Evolutionary conservation across 2,329 filamentous ascomycete genomes (phyloP).

Genomic region (Magnaporthales sp.): DNA sequence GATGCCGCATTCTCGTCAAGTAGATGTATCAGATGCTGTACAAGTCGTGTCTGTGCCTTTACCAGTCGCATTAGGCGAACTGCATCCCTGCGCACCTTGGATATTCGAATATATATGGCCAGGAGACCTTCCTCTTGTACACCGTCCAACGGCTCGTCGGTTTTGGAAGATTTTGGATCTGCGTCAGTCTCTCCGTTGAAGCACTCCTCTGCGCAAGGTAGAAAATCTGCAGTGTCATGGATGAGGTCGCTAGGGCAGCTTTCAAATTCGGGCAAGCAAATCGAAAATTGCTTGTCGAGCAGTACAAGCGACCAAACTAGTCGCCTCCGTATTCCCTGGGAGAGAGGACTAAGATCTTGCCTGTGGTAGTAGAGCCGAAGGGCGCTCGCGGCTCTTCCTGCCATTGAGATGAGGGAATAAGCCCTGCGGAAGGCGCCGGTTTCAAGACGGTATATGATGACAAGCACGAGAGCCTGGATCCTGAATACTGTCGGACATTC

Average conservation of each 20-base stretch:
- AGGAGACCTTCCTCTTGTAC: not conserved
- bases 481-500: not conserved
- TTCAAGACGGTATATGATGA: conserved; percentile 42
- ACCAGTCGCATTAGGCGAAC: not conserved
- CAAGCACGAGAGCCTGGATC: conserved; percentile 23
- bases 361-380: not conserved
- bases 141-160: too few relatives aligned
- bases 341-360: not conserved
- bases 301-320: not conserved
- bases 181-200: not conserved
- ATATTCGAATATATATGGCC: not conserved
- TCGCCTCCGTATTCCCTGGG: not conserved
- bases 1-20: not conserved
- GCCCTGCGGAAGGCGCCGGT: not conserved
- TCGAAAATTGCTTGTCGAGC: not conserved
- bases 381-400: not conserved
- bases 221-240: not conserved
- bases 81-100: not conserved
- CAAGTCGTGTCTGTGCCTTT: not conserved
- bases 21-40: too few relatives aligned
- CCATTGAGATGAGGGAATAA: not conserved
- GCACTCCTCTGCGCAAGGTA: not conserved
- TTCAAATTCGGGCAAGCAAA: not conserved
- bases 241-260: not conserved
- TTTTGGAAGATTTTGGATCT: too few relatives aligned